Conservation (phyloP, 1,284 basidiomycete species). For the Pterula multifida region DNA sequence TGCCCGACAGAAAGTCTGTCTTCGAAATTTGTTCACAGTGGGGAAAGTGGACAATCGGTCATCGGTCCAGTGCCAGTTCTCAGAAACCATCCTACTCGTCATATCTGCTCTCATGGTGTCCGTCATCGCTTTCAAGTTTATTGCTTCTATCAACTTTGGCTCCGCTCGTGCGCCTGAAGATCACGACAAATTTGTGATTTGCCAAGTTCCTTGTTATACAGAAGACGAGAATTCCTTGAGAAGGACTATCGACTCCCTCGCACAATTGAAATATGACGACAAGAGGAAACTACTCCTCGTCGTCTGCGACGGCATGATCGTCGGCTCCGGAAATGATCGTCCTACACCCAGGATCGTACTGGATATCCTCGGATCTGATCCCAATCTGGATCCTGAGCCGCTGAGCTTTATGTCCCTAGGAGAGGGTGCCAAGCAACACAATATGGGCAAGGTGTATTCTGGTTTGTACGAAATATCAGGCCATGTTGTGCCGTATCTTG, state of each 20-base stretch:
- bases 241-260: constrained; percentile 88
- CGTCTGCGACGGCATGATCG: constrained; percentile 98
- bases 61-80: constrained; percentile 84
- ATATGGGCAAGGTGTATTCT: constrained; percentile 97
- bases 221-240: constrained; percentile 86
- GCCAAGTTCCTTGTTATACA: constrained; percentile 97
- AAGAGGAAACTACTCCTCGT: constrained; percentile 92
- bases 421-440: constrained; percentile 92
- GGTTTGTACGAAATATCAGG: constrained; percentile 91
- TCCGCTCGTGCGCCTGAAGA: constrained; percentile 82
- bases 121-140: constrained; percentile 97
- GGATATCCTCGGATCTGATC: constrained; percentile 92
- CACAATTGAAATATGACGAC: constrained; percentile 94
- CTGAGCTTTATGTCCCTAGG: constrained; percentile 90
- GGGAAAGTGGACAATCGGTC: constrained; percentile 90
- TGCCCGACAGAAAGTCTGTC: constrained; percentile 71
- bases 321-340: constrained; percentile 89
- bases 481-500: constrained; percentile 93
- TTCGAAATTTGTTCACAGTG: constrained; percentile 87
- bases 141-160: constrained; percentile 87
- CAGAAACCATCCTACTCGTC: constrained; percentile 84
- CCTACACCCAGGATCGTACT: constrained; percentile 90
- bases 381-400: constrained; percentile 89
- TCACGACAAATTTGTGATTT: constrained; percentile 98
- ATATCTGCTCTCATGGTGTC: constrained; percentile 89